Percentiles rank a stretch among this genome's conserved stretches.
Conservation (phyloP, 495 filamentous ascomycete genomes). For the Bacidia gigantensis region DNA sequence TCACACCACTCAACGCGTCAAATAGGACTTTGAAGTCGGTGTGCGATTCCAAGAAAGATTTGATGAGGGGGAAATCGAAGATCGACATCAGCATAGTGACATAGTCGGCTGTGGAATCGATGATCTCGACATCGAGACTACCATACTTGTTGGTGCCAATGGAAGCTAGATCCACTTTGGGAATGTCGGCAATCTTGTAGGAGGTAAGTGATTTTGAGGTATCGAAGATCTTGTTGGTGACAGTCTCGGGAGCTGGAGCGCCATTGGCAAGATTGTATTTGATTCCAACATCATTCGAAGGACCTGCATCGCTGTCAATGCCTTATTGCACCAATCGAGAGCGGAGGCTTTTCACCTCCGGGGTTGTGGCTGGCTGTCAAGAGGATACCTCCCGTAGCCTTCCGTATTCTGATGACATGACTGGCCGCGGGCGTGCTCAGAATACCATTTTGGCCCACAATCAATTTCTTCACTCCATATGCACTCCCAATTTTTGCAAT, state of each 20-base stretch:
- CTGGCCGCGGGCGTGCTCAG: conserved; percentile 91
- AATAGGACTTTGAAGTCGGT: conserved; percentile 94
- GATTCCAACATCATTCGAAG: conserved; percentile 91
- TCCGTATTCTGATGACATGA: conserved; percentile 83
- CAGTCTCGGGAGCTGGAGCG: conserved; percentile 82
- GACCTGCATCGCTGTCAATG: conserved; percentile 40
- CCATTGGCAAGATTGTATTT: conserved; percentile 98
- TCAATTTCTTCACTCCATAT: conserved; percentile 96
- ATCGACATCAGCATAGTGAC: conserved; percentile 92
- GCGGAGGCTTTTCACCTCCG: conserved; percentile 52
- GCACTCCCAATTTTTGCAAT: conserved; percentile 95
- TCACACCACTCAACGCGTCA: conserved; percentile 87
- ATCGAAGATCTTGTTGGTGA: conserved; percentile 96
- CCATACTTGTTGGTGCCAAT: conserved; percentile 79
- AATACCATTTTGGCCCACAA: conserved; percentile 92
- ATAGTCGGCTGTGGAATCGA: conserved; percentile 86
- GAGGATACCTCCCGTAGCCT: conserved; percentile 91
- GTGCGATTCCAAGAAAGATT: conserved; percentile 72
- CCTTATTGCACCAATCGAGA: background rate
- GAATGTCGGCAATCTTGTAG: conserved; percentile 84
- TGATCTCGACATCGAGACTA: conserved; percentile 78
- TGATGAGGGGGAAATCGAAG: conserved; percentile 94
- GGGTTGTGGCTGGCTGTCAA: conserved; percentile 97
- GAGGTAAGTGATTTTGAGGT: conserved; percentile 73
- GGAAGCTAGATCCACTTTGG: conserved; percentile 67